A percentile compares a stretch with the other conserved stretches of the same genome.
Conservation (phyloP, 1,284 basidiomycete genomes). For the Pisolithus thermaeus region DNA sequence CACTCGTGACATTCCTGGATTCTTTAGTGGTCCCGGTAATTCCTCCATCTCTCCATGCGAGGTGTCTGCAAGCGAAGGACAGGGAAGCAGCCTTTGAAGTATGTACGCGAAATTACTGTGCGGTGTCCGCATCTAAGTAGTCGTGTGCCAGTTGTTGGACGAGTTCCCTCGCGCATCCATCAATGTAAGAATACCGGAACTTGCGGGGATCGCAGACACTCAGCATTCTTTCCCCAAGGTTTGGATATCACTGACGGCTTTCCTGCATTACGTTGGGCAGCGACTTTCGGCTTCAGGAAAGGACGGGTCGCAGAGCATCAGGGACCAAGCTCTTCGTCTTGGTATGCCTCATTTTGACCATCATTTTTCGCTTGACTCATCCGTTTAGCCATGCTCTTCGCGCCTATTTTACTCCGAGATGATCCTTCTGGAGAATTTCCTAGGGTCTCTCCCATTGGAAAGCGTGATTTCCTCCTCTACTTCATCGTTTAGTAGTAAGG, state of each 20-base stretch:
- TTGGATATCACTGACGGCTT: conserved; percentile 69
- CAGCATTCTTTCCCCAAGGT: conserved; percentile 39
- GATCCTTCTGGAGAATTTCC: conserved; percentile 32
- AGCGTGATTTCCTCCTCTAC: conserved; percentile 49
- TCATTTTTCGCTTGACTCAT: conserved; percentile 3
- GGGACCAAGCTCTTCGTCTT: conserved; percentile 30
- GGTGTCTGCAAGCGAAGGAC: conserved; percentile 44
- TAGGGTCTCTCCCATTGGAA: conserved; percentile 46
- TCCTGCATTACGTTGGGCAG: conserved; percentile 57
- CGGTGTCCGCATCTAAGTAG: conserved; percentile 10
- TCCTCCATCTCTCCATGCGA: conserved; percentile 47
- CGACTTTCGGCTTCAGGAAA: conserved; percentile 19
- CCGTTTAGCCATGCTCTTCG: conserved; percentile 47
- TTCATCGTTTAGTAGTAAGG: conserved; percentile 37
- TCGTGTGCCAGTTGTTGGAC: conserved; percentile 38
- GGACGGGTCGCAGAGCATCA: conserved; percentile 11
- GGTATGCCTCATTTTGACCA: conserved; percentile 27
- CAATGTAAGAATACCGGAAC: conserved; percentile 39
- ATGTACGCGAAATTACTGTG: conserved; percentile 9
- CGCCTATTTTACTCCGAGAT: conserved; percentile 57
- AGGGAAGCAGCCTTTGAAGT: conserved; percentile 72
- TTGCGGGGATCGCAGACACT: neutral
- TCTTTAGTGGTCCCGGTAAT: conserved; percentile 59
- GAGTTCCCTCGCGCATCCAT: conserved; percentile 48
- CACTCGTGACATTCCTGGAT: conserved; percentile 51